Evolutionary conservation across 495 filamentous ascomycete genomes (phyloP).

Genomic region (Penicillium nucicola): DNA sequence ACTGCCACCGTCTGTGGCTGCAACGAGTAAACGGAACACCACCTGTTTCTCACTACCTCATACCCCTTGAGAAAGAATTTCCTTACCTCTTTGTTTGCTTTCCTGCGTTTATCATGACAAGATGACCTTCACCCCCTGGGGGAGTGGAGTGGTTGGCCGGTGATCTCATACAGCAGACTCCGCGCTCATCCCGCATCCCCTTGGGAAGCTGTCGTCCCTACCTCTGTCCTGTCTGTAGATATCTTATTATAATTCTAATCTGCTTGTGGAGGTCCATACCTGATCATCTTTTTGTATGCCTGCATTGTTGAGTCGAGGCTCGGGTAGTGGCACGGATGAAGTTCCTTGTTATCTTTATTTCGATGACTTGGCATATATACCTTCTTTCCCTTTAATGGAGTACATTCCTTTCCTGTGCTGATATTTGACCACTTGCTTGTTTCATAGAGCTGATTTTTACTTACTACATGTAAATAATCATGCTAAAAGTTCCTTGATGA

Average conservation of each 20-base stretch:
- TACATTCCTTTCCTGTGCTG: constrained; percentile 30
- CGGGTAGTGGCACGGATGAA: not conserved
- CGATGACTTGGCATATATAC: constrained; percentile 14
- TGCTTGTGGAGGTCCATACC: constrained; percentile 14
- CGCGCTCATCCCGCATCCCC: not conserved
- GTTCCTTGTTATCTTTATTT: constrained; percentile 11
- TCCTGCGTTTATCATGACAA: constrained; percentile 17
- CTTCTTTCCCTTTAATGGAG: constrained; percentile 32
- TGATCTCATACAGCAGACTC: constrained; percentile 4
- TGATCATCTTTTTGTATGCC: not conserved
- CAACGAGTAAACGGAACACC: constrained; percentile 16
- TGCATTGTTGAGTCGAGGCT: constrained; percentile 2
- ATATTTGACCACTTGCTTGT: not conserved
- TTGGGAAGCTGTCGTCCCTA: not conserved
- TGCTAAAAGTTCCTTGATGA: too few relatives aligned
- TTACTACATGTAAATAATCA: too few relatives aligned
- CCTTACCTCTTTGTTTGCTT: constrained; percentile 1
- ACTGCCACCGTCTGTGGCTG: constrained; percentile 30
- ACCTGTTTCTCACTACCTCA: not conserved
- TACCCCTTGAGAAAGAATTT: not conserved
- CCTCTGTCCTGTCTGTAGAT: constrained; percentile 33
- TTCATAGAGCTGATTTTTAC: not conserved
- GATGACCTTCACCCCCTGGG: constrained; percentile 14
- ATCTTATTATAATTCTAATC: constrained; percentile 41
- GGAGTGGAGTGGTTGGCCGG: constrained; percentile 8